Evolutionary conservation across 1,284 basidiomycete genomes (phyloP), one percentile per base, ranked within the genome.

Genomic region (Cerrena zonata): DNA sequence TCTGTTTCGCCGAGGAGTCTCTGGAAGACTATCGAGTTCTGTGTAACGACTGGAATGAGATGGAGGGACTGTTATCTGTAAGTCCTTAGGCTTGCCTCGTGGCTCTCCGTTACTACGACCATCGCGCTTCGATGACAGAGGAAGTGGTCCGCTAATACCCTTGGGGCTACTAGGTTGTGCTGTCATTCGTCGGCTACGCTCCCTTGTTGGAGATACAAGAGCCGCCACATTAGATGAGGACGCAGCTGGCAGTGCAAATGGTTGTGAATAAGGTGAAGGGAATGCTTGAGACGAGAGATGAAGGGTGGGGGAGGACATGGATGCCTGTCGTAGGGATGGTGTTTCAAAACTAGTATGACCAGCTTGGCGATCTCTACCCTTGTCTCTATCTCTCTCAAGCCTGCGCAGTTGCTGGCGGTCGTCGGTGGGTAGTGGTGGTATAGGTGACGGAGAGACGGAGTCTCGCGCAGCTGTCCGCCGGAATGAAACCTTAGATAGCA

Each of bases 261-360:
- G 66, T 51, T 75, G 75, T 39, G 77, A 77, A 59, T 72, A 74
- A 25, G 77, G 72, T 37, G 78, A 77, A 50, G 77, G 74, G 51
- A 74, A 61, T 30, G 75, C 68, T 64, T 77, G 75, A 45, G 79
- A 76, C 43, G 74, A 77, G 50, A 82, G 70, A 59, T 82, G 80
- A 48, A 88, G 65, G 24, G 80, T 74, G 51, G 85, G 85, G 23
- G 85, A 86, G 54, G 86, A 88, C 71, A 83, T 75, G 47, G 85
- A 85, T 48, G 77, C 85, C 56, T 77, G 76, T 52, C 80, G 76
- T 54, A 86, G 65, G 48, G 82, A 84, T 47, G 84, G 85, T 46
- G 79, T 74, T 56, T 75, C 68, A 69, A 78, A 86, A 61, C 71
- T 75, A 49, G 78, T 74, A 61, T 73, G 73, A 48, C 79, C 82